phyloP scores from a whole-genome alignment of 2,329 filamentous ascomycete species.

The Colletotrichum somersetense region DNA sequence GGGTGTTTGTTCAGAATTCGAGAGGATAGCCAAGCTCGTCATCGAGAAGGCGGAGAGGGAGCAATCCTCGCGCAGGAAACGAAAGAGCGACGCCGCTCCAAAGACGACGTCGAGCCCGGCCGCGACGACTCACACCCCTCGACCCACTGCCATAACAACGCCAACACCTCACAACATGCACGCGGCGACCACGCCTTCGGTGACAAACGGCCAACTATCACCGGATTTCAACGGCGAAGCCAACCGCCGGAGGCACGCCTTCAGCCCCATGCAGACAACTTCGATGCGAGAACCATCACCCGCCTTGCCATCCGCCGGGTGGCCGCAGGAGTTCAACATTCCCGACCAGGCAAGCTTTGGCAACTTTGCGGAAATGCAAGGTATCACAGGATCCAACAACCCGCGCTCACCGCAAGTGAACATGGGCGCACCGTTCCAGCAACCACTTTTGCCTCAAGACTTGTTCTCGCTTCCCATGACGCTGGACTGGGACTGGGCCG shows the following conservation, averaged over 20 bases:
- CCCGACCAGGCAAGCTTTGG: slow-evolving; percentile 55
- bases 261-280: slow-evolving; percentile 55
- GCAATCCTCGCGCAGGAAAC: slow-evolving; percentile 81
- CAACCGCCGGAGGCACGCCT: slow-evolving; percentile 35
- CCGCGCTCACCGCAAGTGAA: slow-evolving; percentile 53
- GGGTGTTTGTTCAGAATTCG: slow-evolving; percentile 94
- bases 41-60: slow-evolving; percentile 94
- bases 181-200: slow-evolving; percentile 2
- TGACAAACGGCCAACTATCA: slow-evolving; percentile 40
- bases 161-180: slow-evolving; percentile 47
- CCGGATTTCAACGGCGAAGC: slow-evolving; percentile 43
- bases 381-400: slow-evolving; percentile 53
- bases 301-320: slow-evolving; percentile 58
- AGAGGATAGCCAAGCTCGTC: slow-evolving; percentile 90
- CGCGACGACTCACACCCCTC: slow-evolving; percentile 50
- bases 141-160: slow-evolving; percentile 47
- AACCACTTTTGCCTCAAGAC: slow-evolving; percentile 92
- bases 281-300: slow-evolving; percentile 60
- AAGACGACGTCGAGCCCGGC: slow-evolving; percentile 42
- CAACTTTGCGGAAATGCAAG: slow-evolving; percentile 60
- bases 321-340: slow-evolving; percentile 61
- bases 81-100: slow-evolving; percentile 75
- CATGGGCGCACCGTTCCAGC: slow-evolving; percentile 69
- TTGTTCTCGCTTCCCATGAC: slow-evolving; percentile 97
- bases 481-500: slow-evolving; percentile 87